phyloP scores from a whole-genome alignment of 2,329 filamentous ascomycete species.

The Plenodomus lindquistii region DNA sequence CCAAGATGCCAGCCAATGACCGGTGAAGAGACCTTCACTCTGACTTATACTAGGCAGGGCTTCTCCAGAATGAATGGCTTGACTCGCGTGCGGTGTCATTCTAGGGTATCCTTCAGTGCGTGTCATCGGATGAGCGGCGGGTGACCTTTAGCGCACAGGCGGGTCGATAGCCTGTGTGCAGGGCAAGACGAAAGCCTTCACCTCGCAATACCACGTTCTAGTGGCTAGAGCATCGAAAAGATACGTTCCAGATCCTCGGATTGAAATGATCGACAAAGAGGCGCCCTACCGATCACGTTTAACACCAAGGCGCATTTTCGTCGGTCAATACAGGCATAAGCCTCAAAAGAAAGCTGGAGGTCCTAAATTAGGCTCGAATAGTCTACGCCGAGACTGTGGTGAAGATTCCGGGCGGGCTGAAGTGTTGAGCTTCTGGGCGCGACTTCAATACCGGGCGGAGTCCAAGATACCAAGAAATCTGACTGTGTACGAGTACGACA shows the following conservation, averaged over 20 bases:
- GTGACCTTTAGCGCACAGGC: background rate
- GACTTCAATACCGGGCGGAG: slow-evolving; percentile 8
- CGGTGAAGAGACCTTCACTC: slow-evolving; percentile 5
- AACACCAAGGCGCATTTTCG: background rate
- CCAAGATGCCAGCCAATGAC: slow-evolving; percentile 13
- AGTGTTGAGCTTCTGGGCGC: slow-evolving; percentile 3
- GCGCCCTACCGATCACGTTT: slow-evolving; percentile 1
- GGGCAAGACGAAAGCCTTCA: background rate
- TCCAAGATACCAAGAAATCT: slow-evolving; percentile 6
- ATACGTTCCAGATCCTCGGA: background rate
- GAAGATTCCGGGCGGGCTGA: slow-evolving; percentile 14
- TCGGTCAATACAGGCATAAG: background rate
- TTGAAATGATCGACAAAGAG: slow-evolving; percentile 1
- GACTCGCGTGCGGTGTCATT: slow-evolving; percentile 22
- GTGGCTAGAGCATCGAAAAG: background rate
- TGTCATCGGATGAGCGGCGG: slow-evolving; percentile 2
- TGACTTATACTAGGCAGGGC: slow-evolving; percentile 10
- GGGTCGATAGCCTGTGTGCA: background rate
- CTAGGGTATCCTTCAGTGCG: slow-evolving; percentile 1
- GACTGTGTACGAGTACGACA: slow-evolving; percentile 5
- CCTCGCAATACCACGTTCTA: no score
- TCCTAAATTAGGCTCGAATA: slow-evolving; percentile 17
- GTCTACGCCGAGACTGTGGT: slow-evolving; percentile 5
- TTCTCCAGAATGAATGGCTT: slow-evolving; percentile 1
- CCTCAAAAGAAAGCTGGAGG: slow-evolving; percentile 4